Percentiles rank a stretch among this genome's conserved stretches.
Conservation (phyloP, 2,329 filamentous ascomycete species). For the Colletotrichum tropicicola region DNA sequence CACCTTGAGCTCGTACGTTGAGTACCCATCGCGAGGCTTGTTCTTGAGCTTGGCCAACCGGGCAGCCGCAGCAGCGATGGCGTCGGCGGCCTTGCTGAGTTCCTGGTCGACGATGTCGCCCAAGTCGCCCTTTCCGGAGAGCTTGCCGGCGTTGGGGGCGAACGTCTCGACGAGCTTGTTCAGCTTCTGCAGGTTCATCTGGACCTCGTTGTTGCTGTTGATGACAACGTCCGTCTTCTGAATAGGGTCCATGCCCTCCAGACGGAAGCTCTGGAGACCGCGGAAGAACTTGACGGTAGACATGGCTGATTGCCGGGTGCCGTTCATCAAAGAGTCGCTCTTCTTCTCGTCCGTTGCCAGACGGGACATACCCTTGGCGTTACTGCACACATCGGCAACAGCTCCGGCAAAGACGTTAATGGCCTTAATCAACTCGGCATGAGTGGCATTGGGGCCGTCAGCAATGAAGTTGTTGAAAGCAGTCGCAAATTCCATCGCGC, state of each 20-base stretch:
- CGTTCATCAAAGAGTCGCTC: conserved; percentile 83
- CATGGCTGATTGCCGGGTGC: conserved; percentile 83
- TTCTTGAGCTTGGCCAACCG: conserved; percentile 92
- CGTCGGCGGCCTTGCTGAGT: conserved; percentile 91
- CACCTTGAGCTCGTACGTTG: conserved; percentile 95
- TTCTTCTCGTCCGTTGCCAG: conserved; percentile 97
- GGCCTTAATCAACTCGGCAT: conserved; percentile 91
- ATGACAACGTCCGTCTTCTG: conserved; percentile 98
- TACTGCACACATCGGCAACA: conserved; percentile 92
- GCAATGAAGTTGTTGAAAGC: conserved; percentile 99
- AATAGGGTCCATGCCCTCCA: conserved; percentile 88
- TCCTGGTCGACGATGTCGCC: conserved; percentile 94
- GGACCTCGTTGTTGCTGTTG: conserved; percentile 95
- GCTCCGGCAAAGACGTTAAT: conserved; percentile 91
- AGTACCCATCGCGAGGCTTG: conserved; percentile 95
- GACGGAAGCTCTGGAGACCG: conserved; percentile 88
- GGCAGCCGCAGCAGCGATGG: conserved; percentile 90
- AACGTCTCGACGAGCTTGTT: conserved; percentile 94
- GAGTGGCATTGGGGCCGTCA: conserved; percentile 89
- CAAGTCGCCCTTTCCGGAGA: conserved; percentile 84
- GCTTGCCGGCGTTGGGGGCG: conserved; percentile 85
- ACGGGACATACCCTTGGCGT: conserved; percentile 93
- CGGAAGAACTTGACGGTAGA: conserved; percentile 96
- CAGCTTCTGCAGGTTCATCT: conserved; percentile 91
- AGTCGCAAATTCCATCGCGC: conserved; percentile 95